Base-by-base conservation (phyloP, 495 filamentous ascomycete genomes). In the Aspergillus nanangensis region DNA sequence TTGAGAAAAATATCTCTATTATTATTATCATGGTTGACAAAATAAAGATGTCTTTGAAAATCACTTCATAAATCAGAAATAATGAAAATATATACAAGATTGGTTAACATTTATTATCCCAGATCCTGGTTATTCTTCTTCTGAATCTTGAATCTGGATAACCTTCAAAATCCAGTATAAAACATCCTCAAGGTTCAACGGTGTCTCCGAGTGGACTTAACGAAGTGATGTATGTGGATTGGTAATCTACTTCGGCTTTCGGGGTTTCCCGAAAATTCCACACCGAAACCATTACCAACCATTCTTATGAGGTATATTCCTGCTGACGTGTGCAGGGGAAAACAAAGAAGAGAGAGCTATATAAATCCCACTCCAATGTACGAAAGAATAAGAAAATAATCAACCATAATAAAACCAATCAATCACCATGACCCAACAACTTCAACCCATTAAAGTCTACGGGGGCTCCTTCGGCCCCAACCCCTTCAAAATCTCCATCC, bases 401-500 rank as follows among this genome's bases (percentile, higher is more conserved):
- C 15, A 8, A 11, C 10, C 7, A 36, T 36, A 8, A 36, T 8
- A 36, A 11, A 11, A 36, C 34, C 34, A 36, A 36, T 31, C 27
- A 31, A 7, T 13, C 37, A 18, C 10, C 17, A 40, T 23, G 24
- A 14, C 14, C 20, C 2, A 15, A 13, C 20, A 17, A 3, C 21
- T 41, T 13, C 21, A 41, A 14, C 39, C 39, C 23, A 41, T 41
- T 23, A 41, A 14, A 14, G 17, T 41, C 39, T 41, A 41, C 39
- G 21, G 20, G 3, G 20, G 24, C 39, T 25, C 21, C n/a, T 31
- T 25, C 14, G 39, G 39, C 23, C 39, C 39, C 23, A 41, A 41
- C 23, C 39, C 39, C 1, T 41, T 23, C 20, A 86, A 85, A 50
- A 74, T 83, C 5, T 58, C 60, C 48, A 75, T 82, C 15, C 34